Conservation (phyloP, 202 grass and related monocot species). For the Eragrostis tef region DNA sequence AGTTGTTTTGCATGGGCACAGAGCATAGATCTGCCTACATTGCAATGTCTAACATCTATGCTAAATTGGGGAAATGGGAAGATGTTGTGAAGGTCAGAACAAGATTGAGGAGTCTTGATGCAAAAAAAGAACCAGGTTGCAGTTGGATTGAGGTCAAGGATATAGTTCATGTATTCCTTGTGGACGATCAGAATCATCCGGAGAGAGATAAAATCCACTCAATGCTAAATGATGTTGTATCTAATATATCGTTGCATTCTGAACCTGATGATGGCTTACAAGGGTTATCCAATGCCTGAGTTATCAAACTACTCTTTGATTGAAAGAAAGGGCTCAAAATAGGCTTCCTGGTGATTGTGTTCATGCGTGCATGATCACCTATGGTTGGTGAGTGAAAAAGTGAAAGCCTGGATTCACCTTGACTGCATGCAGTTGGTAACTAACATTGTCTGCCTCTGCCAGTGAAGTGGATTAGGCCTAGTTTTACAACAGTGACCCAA, state of each 20-base stretch:
- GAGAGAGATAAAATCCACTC: constrained; percentile 58
- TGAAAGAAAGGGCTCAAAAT: constrained; percentile 5
- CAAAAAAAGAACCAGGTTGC: constrained; percentile 70
- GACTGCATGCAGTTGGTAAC: background rate
- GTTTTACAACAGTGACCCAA: background rate
- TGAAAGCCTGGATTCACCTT: background rate
- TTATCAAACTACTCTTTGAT: background rate
- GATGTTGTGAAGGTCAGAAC: constrained; percentile 75
- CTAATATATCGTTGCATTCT: constrained; percentile 46
- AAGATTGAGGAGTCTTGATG: constrained; percentile 50
- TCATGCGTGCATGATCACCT: background rate
- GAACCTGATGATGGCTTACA: constrained; percentile 29
- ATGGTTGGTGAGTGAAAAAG: background rate
- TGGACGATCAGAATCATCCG: constrained; percentile 71
- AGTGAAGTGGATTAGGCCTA: background rate
- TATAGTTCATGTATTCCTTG: constrained; percentile 69
- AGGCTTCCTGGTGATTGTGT: background rate
- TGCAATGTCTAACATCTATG: constrained; percentile 79
- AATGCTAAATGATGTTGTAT: constrained; percentile 54
- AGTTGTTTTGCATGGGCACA: constrained; percentile 62
- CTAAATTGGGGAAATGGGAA: constrained; percentile 72
- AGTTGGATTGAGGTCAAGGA: constrained; percentile 88
- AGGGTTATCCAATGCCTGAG: constrained; percentile 11
- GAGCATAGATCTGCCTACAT: constrained; percentile 68
- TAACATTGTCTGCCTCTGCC: background rate